Percentiles rank a stretch among this genome's conserved stretches.
Evolutionary conservation across 2,329 filamentous ascomycete species (phyloP).

Genomic region (Microascus cirrosus): DNA sequence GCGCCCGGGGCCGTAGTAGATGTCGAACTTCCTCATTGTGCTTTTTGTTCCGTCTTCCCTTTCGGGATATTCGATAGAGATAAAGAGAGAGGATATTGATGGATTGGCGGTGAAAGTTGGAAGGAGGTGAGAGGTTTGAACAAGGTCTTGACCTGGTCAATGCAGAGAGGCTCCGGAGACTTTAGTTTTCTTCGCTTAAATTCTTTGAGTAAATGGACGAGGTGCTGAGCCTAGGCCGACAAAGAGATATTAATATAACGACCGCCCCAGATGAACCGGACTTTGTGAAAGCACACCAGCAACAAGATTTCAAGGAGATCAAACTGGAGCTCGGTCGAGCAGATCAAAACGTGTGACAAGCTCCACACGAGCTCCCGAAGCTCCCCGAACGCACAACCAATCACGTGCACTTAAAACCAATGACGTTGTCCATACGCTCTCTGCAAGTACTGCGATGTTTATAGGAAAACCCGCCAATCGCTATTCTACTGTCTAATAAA

Average conservation of each 20-base stretch:
- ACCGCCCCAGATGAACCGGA: not conserved
- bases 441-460: not conserved
- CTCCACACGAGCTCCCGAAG: not conserved
- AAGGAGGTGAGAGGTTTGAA: too few relatives aligned
- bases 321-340: not conserved
- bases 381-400: not conserved
- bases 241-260: not conserved
- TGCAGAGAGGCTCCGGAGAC: not conserved
- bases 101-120: too few relatives aligned
- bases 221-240: not conserved
- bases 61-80: too few relatives aligned
- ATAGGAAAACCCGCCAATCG: not conserved
- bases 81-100: not conserved
- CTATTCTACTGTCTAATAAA: not conserved
- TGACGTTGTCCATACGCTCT: not conserved
- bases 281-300: not conserved
- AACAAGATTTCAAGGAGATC: not conserved
- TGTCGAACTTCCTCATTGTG: not conserved
- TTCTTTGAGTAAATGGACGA: not conserved
- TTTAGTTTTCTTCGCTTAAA: not conserved
- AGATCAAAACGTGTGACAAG: not conserved
- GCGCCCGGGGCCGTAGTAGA: constrained; percentile 8
- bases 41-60: not conserved
- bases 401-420: not conserved
- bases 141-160: too few relatives aligned